phyloP scores from a whole-genome alignment of 2,329 filamentous ascomycete species.

The Aspergillus clavatus region DNA sequence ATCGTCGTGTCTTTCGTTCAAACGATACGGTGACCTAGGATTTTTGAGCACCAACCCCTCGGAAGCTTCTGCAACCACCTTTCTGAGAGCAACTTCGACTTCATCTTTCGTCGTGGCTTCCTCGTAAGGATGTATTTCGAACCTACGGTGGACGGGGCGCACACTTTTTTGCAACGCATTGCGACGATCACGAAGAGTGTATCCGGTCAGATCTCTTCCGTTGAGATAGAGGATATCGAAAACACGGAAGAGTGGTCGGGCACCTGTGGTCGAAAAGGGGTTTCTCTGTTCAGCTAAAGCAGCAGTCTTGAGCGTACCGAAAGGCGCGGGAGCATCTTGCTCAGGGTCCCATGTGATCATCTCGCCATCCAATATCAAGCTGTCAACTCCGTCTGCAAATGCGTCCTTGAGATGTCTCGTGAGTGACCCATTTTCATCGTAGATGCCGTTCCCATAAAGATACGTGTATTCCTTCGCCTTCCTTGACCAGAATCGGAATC shows the following conservation, averaged over 20 bases:
- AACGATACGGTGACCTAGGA: conserved; percentile 74
- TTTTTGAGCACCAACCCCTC: conserved; percentile 95
- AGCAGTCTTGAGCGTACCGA: conserved; percentile 89
- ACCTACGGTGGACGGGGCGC: conserved; percentile 63
- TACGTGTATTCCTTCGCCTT: conserved; percentile 97
- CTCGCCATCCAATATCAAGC: conserved; percentile 89
- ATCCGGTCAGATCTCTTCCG: conserved; percentile 70
- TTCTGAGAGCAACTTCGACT: conserved; percentile 73
- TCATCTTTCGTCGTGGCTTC: conserved; percentile 62
- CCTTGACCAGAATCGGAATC: conserved; percentile 87
- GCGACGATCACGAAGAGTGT: conserved; percentile 75
- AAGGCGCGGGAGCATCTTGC: conserved; percentile 76
- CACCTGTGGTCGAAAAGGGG: conserved; percentile 54
- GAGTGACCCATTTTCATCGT: conserved; percentile 69
- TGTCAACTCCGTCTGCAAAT: conserved; percentile 72
- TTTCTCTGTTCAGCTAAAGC: conserved; percentile 75
- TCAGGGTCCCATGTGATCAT: conserved; percentile 98
- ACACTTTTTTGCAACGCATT: conserved; percentile 70
- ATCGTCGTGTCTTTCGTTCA: conserved; percentile 88
- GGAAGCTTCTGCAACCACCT: conserved; percentile 78
- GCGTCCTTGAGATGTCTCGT: conserved; percentile 74
- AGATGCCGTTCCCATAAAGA: conserved; percentile 74
- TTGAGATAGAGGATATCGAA: conserved; percentile 94
- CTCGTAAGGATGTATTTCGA: conserved; percentile 75
- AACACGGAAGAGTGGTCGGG: conserved; percentile 73